Evolutionary conservation across 2,329 filamentous ascomycete species (phyloP), one percentile per base, ranked within the genome.

Genomic region (Purpureocillium takamizusanense): DNA sequence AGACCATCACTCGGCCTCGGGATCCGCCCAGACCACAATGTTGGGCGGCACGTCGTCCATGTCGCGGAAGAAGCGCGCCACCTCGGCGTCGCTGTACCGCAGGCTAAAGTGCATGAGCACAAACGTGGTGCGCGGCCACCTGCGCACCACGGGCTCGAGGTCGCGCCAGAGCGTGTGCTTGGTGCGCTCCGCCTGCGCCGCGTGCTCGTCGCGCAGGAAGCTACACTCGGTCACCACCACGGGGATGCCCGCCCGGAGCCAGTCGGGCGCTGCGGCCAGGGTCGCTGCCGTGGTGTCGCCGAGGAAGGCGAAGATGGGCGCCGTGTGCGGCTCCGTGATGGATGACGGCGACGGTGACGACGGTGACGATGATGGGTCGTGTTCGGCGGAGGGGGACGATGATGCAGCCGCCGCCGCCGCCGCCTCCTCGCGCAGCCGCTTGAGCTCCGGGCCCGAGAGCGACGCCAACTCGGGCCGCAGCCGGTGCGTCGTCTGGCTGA

Each of bases 181-280:
- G 5, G 68, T 70, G 51, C 61, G 61, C 9, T 52, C 56, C 2
- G 67, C 66, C 51, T 69, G 66, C 2, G 47, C 50, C 14, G 57
- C 50, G 46, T 72, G 68, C 45, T 62, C 56, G 30, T 65, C 60
- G 23, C 55, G 55, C 23, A 71, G 38, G 43, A 72, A 71, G 40
- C 65, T 70, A 47, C 68, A 71, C 51, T 72, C 68, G 1, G 66
- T 69, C 29, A 72, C 65, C 37, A 71, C 66, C 5, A 70, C 65
- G 7, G 60, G 55, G 12, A 70, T 58, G 1, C 55, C 63, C 1
- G 51, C 47, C 3, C 41, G 36, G 21, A 71, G 42, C 65, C 67
- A 70, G 17, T 49, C 44, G 0, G 65, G 65, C 37, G 52, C 63
- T 1, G 50, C 48, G 10, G 59, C 60, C 7, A 71, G 53, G 4